Evolutionary conservation across 371 early-diverging fungal genomes (phyloP), one percentile per base, ranked within the genome.

Genomic region (Lichtheimia corymbifera): DNA sequence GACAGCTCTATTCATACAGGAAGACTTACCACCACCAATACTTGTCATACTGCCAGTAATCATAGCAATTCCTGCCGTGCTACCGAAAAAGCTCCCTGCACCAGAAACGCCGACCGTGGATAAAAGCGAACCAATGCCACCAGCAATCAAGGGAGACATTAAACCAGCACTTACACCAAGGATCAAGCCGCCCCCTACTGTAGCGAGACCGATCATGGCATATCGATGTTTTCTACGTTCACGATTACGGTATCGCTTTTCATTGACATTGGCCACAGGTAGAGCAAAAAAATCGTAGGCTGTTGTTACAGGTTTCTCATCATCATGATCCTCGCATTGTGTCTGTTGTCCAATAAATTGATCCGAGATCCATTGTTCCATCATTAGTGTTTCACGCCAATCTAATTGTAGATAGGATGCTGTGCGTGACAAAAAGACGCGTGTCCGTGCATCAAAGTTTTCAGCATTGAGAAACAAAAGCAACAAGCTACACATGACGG

Each of bases 101-200:
- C 91, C 94, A 14, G 89, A 83, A n/a, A 94, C 87, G 56, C 96
- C 95, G 13, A 95, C 83, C 0, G 92, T 90, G 0, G 93, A 87
- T 49, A 95, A 71, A 3, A 91, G 88, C 0, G 94, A 92, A 12
- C 94, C 94, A 28, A 97, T 80, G 15, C 97, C 97, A 9, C 93
- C 93, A 3, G 93, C 97, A 71, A 96, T 96, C 12, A 96, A 87
- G 0, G 97, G 97, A 0, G 97, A 92, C 67, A 90, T 82, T 14
- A 93, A 59, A 5, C 93, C 93, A 0, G 93, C 93, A 53, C 91
- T 89, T 13, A 93, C 75, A 7, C 94, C 94, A 24, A 93, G 78
- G 27, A 93, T 88, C 13, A 92, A 70, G 1, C 93, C 93, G 13
- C 93, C 93, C 5, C 94, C 94, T 7, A 93, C 83, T 0, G 93